A percentile compares a stretch with the other conserved stretches of the same genome.
Evolutionary conservation across 805 yeast genomes (phyloP).

Genomic region (Monosporozyma unispora): DNA sequence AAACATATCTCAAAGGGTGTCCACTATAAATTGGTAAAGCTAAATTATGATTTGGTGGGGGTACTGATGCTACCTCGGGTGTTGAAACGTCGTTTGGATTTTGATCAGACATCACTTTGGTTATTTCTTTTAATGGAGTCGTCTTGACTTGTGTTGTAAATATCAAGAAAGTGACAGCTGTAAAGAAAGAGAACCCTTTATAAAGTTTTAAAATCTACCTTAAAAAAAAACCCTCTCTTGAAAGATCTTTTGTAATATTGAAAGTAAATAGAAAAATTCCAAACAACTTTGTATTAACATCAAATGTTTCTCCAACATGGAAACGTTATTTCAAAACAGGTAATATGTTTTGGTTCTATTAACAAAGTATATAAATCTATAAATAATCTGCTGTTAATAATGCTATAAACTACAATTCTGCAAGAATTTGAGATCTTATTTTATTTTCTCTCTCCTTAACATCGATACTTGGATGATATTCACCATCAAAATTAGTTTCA

Average conservation of each 20-base stretch:
- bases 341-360: too few relatives aligned
- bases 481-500: slow-evolving; percentile 7
- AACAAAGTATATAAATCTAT: background rate
- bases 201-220: background rate
- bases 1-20: slow-evolving; percentile 8
- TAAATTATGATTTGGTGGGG: background rate
- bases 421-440: background rate
- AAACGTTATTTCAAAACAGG: too few relatives aligned
- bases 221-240: background rate
- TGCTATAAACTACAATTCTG: background rate
- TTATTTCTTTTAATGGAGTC: background rate
- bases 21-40: background rate
- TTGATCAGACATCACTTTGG: background rate
- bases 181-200: background rate
- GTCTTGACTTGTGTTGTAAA: background rate
- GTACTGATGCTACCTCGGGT: background rate
- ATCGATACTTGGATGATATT: slow-evolving; percentile 6
- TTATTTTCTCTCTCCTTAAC: slow-evolving; percentile 2
- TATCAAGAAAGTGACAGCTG: background rate
- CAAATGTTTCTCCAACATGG: too few relatives aligned
- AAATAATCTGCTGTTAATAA: background rate
- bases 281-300: too few relatives aligned
- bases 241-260: background rate
- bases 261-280: too few relatives aligned
- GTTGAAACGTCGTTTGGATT: background rate